Percentiles rank a stretch among this genome's conserved stretches.
Conservation (phyloP, 257 asterid species). For the Cordia subcordata region DNA sequence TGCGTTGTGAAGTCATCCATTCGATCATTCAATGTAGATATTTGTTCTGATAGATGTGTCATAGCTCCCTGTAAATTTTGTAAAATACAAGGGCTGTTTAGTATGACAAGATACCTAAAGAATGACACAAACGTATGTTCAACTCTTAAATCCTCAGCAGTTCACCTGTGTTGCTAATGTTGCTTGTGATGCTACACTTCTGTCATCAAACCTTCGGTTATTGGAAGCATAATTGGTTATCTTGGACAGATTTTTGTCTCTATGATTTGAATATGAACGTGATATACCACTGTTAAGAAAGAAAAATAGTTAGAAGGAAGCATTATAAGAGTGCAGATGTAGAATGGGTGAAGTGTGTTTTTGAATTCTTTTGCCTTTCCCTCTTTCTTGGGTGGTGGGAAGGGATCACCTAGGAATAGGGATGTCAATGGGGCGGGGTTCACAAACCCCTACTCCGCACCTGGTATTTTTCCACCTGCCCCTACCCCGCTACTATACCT, state of each 20-base stretch:
- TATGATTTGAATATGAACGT: conserved; percentile 68
- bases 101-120: neutral
- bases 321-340: neutral
- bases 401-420: too few relatives aligned
- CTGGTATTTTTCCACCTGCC: too few relatives aligned
- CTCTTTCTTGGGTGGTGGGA: too few relatives aligned
- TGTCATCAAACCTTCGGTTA: conserved; percentile 45
- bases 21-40: conserved; percentile 72
- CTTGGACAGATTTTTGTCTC: conserved; percentile 57
- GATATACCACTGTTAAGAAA: conserved; percentile 64
- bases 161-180: conserved; percentile 49
- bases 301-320: conserved; percentile 4
- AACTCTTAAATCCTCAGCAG: neutral
- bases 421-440: too few relatives aligned
- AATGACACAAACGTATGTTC: neutral
- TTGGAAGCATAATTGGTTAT: conserved; percentile 14
- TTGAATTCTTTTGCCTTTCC: too few relatives aligned
- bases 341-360: neutral
- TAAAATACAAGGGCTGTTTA: too few relatives aligned
- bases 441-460: too few relatives aligned
- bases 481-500: too few relatives aligned
- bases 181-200: conserved; percentile 39
- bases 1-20: conserved; percentile 83
- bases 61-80: conserved; percentile 47
- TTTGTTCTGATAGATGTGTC: conserved; percentile 79